Evolutionary conservation across 2,329 filamentous ascomycete species (phyloP), one percentile per base, ranked within the genome.

Genomic region (Teratosphaeria viscida): DNA sequence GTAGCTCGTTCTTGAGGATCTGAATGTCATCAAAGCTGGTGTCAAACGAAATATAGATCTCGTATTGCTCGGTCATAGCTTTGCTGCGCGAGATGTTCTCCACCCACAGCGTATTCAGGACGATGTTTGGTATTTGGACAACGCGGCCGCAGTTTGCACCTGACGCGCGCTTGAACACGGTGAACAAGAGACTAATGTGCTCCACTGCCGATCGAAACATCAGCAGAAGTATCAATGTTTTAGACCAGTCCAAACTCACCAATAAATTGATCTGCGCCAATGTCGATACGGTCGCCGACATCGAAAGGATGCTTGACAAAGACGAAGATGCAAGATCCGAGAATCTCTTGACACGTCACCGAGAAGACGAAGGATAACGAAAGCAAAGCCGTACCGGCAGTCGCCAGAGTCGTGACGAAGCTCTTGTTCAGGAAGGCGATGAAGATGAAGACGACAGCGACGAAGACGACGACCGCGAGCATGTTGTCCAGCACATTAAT

Each of bases 291-390:
- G 73, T 99, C 94, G 62, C 92, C 92, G 26, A 97, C 91, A 72
- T 99, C 94, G 73, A 89, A 97, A 0, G 94, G 92, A 73, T 99
- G 94, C 79, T 99, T 99, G 78, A 97, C 90, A 69, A 99, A 99
- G 1, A 99, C 79, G 79, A 99, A 99, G 70, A 99, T 96, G 78
- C 92, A 97, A 43, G 92, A 96, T 69, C 92, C 92, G n/a, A 99
- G 83, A 64, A 99, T 88, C 74, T 99, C 94, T 75, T 96, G 92
- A 3, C 88, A 87, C 1, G 92, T 96, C 59, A 88, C 87, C 27
- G 92, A 87, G 73, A 99, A 97, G 67, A 96, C 88, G 77, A 99
- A 99, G 3, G 92, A 96, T n/a, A 97, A 79, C 5, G 92, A 97
- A 10, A 99, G 84, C 52, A 99, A 81, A 0, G 94, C 88, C 1